Evolutionary conservation across 2,329 filamentous ascomycete genomes (phyloP), one percentile per base, ranked within the genome.

Genomic region (Elsinoe batatas): DNA sequence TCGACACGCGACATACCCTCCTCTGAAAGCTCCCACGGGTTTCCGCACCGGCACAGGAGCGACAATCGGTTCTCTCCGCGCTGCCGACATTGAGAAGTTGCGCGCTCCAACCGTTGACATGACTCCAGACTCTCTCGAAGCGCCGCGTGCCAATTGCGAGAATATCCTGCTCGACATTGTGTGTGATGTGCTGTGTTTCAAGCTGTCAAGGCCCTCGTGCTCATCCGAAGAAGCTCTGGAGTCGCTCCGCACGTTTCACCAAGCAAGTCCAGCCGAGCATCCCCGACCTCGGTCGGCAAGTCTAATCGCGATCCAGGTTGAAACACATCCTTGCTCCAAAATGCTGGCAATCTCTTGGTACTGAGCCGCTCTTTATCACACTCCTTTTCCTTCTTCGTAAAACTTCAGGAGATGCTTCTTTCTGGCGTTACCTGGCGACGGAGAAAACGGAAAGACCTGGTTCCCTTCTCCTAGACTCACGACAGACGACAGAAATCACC

Each of bases 21-120:
- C 84, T 66, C 84, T 74, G 67, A 87, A 87, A 62, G 84, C 84
- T 56, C 84, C 84, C 53, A 87, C 78, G 6, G 84, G 84, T 68
- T 81, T 86, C 68, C 75, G 77, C n/a, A 76, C 72, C 26, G 82
- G 76, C 55, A 79, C 46, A 72, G 69, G 20, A 68, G 69, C 57
- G 6, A 35, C 35, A 13, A 33, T 51, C 18, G 36, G 33, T 17
- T 38, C 32, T 22, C 26, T 30, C 7, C 47, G 47, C 47, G 33
- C 22, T 8, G 35, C 47, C 15, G 47, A 37, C 7, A 26, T 15
- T 4, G 47, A 51, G 18, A 51, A 51, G 33, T 22, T 51, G 26
- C 47, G 32, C 26, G 15, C 35, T 38, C 13, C 54, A 46, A n/a
- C 56, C 49, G 7, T 60, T 59, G 37, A 58, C 35, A 43, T 58